Conservation (phyloP, 2,329 filamentous ascomycete species). For the Penicillium sclerotiorum region DNA sequence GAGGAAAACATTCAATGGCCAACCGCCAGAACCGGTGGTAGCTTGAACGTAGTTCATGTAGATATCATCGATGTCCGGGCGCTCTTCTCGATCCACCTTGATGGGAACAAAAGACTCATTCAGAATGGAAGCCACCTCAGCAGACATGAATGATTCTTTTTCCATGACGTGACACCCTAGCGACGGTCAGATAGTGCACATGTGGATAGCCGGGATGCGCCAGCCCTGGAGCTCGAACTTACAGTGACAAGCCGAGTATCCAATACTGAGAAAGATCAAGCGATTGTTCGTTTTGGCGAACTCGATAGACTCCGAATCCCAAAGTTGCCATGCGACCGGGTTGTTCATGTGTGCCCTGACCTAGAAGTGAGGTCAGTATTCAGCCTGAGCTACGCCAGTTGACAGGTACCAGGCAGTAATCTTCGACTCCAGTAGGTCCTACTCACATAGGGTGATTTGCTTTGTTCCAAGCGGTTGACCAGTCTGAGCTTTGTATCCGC, state of each 20-base stretch:
- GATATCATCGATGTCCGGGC: conserved; percentile 89
- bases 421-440: conserved; percentile 6
- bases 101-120: conserved; percentile 89
- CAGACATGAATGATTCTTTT: conserved; percentile 85
- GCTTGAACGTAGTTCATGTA: conserved; percentile 99
- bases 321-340: conserved; percentile 87
- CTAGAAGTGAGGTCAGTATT: conserved; percentile 38
- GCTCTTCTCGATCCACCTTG: conserved; percentile 89
- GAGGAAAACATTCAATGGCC: conserved; percentile 95
- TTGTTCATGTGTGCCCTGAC: conserved; percentile 76
- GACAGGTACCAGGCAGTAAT: neutral
- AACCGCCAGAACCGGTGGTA: conserved; percentile 84
- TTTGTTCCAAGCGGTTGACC: conserved; percentile 61
- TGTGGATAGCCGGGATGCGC: neutral
- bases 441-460: conserved; percentile 68
- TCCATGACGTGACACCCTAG: conserved; percentile 87
- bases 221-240: conserved; percentile 42
- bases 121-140: conserved; percentile 75
- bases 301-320: conserved; percentile 74
- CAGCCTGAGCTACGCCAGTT: neutral
- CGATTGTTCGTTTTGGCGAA: conserved; percentile 81
- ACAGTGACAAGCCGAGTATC: conserved; percentile 96
- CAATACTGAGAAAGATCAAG: conserved; percentile 89
- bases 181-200: conserved; percentile 18
- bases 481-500: conserved; percentile 38